Evolutionary conservation across 306 rosid species (phyloP).

Genomic region (Oxytropis ochrocephala): DNA sequence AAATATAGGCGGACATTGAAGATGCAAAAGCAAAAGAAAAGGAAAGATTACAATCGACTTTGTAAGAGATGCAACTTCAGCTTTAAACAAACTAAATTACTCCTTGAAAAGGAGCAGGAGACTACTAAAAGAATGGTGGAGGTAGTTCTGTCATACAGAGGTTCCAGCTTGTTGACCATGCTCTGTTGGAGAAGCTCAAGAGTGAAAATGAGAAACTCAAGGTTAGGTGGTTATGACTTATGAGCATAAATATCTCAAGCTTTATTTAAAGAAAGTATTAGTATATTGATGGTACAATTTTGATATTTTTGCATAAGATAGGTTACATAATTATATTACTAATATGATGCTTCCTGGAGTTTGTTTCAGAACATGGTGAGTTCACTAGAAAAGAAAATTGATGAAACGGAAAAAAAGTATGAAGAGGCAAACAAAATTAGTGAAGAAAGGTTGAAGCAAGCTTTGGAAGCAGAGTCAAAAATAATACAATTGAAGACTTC

Average conservation of each 20-base stretch:
- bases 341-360: conserved; percentile 24
- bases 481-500: conserved; percentile 82
- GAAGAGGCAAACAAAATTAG: conserved; percentile 81
- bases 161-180: conserved; percentile 90
- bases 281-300: neutral
- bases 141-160: conserved; percentile 67
- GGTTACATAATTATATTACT: conserved; percentile 20
- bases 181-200: conserved; percentile 62
- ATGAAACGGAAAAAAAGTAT: conserved; percentile 81
- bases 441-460: conserved; percentile 93
- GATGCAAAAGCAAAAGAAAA: conserved; percentile 92
- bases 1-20: conserved; percentile 76
- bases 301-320: neutral
- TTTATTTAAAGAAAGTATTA: neutral
- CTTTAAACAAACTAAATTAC: conserved; percentile 70
- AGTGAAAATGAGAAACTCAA: conserved; percentile 92
- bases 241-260: conserved; percentile 7
- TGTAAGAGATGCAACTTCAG: conserved; percentile 77
- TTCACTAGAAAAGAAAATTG: conserved; percentile 88
- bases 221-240: conserved; percentile 45
- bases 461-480: conserved; percentile 90
- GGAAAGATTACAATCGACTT: conserved; percentile 65
- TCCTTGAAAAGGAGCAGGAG: conserved; percentile 72
- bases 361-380: conserved; percentile 68
- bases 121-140: conserved; percentile 58